phyloP scores from a whole-genome alignment of 2,329 filamentous ascomycete species.

The Huntiella omanensis region DNA sequence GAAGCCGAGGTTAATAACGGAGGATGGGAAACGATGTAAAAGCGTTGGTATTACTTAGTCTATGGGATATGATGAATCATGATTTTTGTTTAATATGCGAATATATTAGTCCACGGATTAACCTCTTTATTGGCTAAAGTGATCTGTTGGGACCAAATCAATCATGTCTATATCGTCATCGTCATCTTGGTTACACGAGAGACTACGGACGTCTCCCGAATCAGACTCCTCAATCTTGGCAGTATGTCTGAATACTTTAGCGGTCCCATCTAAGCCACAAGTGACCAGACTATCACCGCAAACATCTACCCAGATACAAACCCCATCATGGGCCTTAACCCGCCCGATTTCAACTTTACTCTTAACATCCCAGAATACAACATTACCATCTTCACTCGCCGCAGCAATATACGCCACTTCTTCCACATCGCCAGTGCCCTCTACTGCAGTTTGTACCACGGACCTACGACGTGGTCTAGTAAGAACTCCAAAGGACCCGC shows the following conservation, averaged over 20 bases:
- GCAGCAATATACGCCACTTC: constrained; percentile 46
- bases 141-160: background rate
- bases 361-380: constrained; percentile 79
- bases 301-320: constrained; percentile 49
- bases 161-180: constrained; percentile 8
- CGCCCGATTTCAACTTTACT: constrained; percentile 68
- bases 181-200: background rate
- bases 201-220: background rate
- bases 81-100: background rate
- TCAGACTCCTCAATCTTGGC: background rate
- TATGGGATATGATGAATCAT: background rate
- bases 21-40: constrained; percentile 72
- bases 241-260: constrained; percentile 28
- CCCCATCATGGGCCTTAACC: constrained; percentile 32
- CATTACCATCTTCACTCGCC: constrained; percentile 71
- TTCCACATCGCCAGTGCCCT: background rate
- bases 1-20: constrained; percentile 95
- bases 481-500: constrained; percentile 55
- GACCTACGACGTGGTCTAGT: constrained; percentile 7
- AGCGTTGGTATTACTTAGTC: background rate
- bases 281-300: constrained; percentile 37
- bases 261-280: constrained; percentile 33
- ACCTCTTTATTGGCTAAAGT: too few species aligned
- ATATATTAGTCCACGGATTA: background rate
- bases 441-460: constrained; percentile 8